Evolutionary conservation across 106 monocot genomes (phyloP).

Genomic region (Dendrobium huoshanense): DNA sequence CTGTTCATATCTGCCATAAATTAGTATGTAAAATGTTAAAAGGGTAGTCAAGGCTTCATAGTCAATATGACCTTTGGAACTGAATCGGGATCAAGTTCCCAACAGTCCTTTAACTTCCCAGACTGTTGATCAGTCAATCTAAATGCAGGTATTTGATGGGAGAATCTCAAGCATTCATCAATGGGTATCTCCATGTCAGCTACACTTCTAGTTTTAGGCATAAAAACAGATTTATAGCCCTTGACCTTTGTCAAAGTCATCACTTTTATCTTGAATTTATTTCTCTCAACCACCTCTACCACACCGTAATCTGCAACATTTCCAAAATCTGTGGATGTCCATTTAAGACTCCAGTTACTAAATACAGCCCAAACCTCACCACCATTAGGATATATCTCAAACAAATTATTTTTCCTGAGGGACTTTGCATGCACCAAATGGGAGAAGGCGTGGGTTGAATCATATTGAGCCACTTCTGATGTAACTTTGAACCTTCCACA

Average conservation of each 20-base stretch:
- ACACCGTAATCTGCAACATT: constrained; percentile 3
- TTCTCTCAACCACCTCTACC: not conserved
- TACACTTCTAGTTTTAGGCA: not conserved
- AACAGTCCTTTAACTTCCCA: constrained; percentile 8
- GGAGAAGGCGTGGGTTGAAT: constrained; percentile 11
- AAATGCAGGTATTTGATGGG: constrained; percentile 14
- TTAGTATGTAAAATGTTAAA: not conserved
- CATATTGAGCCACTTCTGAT: not conserved
- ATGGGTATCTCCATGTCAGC: not conserved
- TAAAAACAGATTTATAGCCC: constrained; percentile 22
- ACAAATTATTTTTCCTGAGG: not conserved
- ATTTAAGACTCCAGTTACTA: constrained; percentile 14
- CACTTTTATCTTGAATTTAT: constrained; percentile 1
- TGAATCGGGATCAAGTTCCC: constrained; percentile 17
- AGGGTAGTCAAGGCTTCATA: not conserved
- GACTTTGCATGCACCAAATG: constrained; percentile 4
- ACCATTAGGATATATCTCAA: constrained; percentile 5
- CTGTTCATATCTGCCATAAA: not conserved
- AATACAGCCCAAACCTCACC: constrained; percentile 25
- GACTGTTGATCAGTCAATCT: constrained; percentile 3
- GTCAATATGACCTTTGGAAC: not conserved
- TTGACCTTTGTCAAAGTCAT: constrained; percentile 5
- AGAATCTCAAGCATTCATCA: constrained; percentile 14
- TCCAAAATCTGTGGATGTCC: not conserved
- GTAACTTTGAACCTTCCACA: constrained; percentile 15